phyloP scores from a whole-genome alignment of 805 yeast genomes.

The Suhomyces faveliae region DNA sequence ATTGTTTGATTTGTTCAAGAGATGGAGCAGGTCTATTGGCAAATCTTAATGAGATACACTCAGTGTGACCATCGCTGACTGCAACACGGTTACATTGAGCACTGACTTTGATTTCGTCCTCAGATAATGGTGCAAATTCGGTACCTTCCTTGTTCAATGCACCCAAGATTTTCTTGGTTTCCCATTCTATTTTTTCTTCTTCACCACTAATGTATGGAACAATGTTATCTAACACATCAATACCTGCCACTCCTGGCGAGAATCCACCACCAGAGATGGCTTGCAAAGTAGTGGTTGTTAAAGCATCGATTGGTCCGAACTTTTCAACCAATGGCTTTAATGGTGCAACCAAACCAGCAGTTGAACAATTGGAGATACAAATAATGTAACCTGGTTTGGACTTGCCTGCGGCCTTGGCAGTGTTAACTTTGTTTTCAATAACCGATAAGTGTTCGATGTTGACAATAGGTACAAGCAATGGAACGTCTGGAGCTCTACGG shows the following conservation, averaged over 20 bases:
- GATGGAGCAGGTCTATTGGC: slow-evolving; percentile 82
- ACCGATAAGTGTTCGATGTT: slow-evolving; percentile 87
- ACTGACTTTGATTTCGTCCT: slow-evolving; percentile 76
- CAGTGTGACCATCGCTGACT: slow-evolving; percentile 97
- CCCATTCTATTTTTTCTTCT: slow-evolving; percentile 98
- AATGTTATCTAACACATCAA: slow-evolving; percentile 90
- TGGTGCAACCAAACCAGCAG: slow-evolving; percentile 97
- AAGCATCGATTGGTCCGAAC: slow-evolving; percentile 86
- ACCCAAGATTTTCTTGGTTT: slow-evolving; percentile 92
- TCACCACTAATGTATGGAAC: slow-evolving; percentile 95
- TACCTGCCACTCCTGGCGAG: slow-evolving; percentile 95
- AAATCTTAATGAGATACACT: slow-evolving; percentile 85
- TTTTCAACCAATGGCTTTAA: slow-evolving; percentile 86
- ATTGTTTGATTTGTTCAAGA: slow-evolving; percentile 71
- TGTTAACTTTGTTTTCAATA: slow-evolving; percentile 55
- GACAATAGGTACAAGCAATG: slow-evolving; percentile 91
- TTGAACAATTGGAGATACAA: slow-evolving; percentile 97
- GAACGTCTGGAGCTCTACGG: slow-evolving; percentile 83
- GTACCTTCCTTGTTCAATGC: slow-evolving; percentile 48
- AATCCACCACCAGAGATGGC: slow-evolving; percentile 99
- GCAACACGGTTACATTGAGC: slow-evolving; percentile 98
- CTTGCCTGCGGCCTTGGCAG: slow-evolving; percentile 54
- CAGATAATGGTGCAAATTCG: slow-evolving; percentile 57
- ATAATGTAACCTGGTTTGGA: slow-evolving; percentile 77
- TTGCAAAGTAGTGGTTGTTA: slow-evolving; percentile 90